Conservation (phyloP, 2,329 filamentous ascomycete genomes). For the Colletotrichum costaricense region DNA sequence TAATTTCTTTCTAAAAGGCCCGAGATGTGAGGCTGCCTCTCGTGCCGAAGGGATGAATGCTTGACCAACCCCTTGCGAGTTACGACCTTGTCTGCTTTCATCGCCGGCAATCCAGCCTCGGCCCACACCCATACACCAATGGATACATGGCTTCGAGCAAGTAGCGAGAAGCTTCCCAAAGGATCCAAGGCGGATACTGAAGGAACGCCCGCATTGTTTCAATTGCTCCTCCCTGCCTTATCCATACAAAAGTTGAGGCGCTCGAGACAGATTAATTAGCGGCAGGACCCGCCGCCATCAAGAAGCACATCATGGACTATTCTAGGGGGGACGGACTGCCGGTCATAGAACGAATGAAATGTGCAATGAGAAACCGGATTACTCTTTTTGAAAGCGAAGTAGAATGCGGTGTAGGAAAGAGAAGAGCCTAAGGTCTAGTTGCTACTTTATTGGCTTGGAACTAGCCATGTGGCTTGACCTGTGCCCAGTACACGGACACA, state of each 20-base stretch:
- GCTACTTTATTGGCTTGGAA: too few relatives aligned
- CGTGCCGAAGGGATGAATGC: neutral
- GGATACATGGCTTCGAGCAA: neutral
- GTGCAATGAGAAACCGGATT: neutral
- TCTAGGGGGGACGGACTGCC: neutral
- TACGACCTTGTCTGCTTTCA: neutral
- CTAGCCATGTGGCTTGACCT: neutral
- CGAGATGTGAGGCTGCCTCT: neutral
- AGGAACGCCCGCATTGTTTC: neutral
- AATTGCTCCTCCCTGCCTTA: neutral
- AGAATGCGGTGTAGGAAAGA: too few relatives aligned
- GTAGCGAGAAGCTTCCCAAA: neutral
- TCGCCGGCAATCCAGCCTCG: neutral
- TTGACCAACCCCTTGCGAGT: neutral
- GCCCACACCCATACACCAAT: neutral
- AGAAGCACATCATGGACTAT: neutral
- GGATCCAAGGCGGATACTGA: neutral
- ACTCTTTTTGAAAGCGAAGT: neutral
- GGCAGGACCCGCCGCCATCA: neutral
- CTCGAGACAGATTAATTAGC: neutral
- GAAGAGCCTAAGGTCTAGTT: too few relatives aligned
- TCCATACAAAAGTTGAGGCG: neutral
- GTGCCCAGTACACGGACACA: neutral
- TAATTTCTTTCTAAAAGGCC: neutral
- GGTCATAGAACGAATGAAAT: neutral